Conservation (phyloP, 2,329 filamentous ascomycete genomes). For the Fusarium kyushuense region DNA sequence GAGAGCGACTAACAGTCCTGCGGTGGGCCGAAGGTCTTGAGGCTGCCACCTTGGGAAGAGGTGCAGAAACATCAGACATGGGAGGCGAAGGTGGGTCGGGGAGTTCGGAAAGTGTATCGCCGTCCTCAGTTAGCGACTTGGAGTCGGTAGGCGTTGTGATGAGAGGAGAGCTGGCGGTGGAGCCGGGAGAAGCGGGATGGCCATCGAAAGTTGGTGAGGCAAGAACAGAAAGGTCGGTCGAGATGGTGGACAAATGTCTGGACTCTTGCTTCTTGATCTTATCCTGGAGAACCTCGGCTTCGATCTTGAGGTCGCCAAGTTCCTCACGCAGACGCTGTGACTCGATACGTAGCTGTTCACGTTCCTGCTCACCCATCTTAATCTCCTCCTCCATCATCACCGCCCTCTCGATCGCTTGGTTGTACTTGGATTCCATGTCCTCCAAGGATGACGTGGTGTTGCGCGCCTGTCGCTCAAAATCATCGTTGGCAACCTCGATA, state of each 20-base stretch:
- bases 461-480: constrained; percentile 95
- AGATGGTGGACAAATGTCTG: constrained; percentile 69
- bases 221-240: constrained; percentile 71
- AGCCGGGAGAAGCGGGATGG: constrained; percentile 77
- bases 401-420: constrained; percentile 88
- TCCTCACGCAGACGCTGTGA: constrained; percentile 91
- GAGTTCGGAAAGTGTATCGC: constrained; percentile 70
- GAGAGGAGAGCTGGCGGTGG: constrained; percentile 91
- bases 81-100: constrained; percentile 93
- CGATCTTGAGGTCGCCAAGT: constrained; percentile 91
- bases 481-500: constrained; percentile 97
- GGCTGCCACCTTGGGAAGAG: constrained; percentile 63
- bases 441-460: constrained; percentile 96
- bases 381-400: constrained; percentile 98
- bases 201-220: constrained; percentile 82
- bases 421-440: constrained; percentile 97
- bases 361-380: constrained; percentile 89
- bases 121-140: constrained; percentile 67
- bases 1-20: constrained; percentile 53
- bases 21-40: constrained; percentile 49
- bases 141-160: constrained; percentile 84
- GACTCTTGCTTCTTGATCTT: constrained; percentile 82
- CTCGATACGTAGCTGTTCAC: constrained; percentile 89
- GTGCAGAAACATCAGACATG: constrained; percentile 84
- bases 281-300: constrained; percentile 93